These are phyloP conservation scores for Ophiostoma himal-ulmi DNA, from an alignment of 2,329 filamentous ascomycete genomes.

Conservation along the genomic window DNA sequence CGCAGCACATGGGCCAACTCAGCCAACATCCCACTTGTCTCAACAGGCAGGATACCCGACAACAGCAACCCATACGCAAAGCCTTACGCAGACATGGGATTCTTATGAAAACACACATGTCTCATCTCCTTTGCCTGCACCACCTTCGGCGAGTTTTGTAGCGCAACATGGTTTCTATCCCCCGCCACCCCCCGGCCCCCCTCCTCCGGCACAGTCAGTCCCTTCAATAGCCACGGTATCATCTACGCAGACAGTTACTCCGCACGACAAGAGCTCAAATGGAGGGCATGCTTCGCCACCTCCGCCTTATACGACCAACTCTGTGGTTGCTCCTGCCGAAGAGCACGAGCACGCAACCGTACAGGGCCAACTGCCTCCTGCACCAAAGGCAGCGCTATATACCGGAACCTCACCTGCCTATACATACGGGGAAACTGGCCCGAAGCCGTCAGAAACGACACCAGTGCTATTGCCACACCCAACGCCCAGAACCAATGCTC, in stretches of 20 bases:
- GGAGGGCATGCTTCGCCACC: not conserved
- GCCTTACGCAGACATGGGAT: not conserved
- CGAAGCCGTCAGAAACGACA: not conserved
- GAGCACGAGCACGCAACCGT: not conserved
- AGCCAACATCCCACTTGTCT: not conserved
- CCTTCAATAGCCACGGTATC: not conserved
- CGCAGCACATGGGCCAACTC: not conserved
- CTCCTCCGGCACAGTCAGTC: not conserved
- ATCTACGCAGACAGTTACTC: not conserved
- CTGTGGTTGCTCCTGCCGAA: not conserved
- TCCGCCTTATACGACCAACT: not conserved
- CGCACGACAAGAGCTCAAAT: no score
- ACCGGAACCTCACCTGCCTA: not conserved
- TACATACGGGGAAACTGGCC: not conserved
- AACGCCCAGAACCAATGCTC: no score
- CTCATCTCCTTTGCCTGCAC: not conserved
- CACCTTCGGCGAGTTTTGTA: not conserved
- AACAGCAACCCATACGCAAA: not conserved
- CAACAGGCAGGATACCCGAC: not conserved
- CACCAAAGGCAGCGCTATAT: not conserved
- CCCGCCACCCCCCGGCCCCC: slow-evolving; percentile 14
- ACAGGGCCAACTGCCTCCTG: not conserved
- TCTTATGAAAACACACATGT: not conserved
- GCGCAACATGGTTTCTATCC: slow-evolving; percentile 12
- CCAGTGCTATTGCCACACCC: not conserved